phyloP scores from a whole-genome alignment of 2,329 filamentous ascomycete species.

The Diaporthe caulivora region DNA sequence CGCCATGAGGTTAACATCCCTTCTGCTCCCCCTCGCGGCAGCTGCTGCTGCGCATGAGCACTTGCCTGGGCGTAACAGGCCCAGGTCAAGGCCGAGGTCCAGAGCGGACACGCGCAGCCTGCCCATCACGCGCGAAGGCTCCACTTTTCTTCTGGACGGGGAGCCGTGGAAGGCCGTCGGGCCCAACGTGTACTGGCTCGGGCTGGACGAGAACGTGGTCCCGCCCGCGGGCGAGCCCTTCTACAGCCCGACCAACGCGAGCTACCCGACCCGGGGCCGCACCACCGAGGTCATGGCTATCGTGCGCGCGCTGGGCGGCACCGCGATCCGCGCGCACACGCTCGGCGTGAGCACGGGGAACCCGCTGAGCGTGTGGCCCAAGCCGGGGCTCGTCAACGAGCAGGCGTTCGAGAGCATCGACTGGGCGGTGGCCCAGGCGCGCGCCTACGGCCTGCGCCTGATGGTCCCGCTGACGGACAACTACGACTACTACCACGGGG shows the following conservation, averaged over 20 bases:
- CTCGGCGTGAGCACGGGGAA: slow-evolving; percentile 61
- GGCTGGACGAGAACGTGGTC: slow-evolving; percentile 62
- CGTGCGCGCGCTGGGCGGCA: slow-evolving; percentile 58
- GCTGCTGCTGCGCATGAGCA: background rate
- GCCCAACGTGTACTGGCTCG: slow-evolving; percentile 64
- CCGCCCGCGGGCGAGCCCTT: slow-evolving; percentile 58
- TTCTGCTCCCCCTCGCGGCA: slow-evolving; percentile 6
- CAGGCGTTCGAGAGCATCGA: slow-evolving; percentile 59
- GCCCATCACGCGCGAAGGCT: slow-evolving; percentile 52
- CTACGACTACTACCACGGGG: slow-evolving; percentile 64
- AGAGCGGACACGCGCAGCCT: slow-evolving; percentile 38
- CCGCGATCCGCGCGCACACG: slow-evolving; percentile 59
- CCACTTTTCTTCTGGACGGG: slow-evolving; percentile 51
- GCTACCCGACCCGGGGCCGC: slow-evolving; percentile 60
- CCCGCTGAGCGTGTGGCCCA: slow-evolving; percentile 59
- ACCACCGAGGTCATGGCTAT: slow-evolving; percentile 60
- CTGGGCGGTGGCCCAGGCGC: slow-evolving; percentile 61
- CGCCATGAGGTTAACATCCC: background rate
- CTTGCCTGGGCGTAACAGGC: background rate
- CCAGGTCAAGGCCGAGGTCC: background rate
- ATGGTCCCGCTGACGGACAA: slow-evolving; percentile 61
- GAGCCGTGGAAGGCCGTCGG: slow-evolving; percentile 59
- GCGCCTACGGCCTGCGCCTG: slow-evolving; percentile 57
- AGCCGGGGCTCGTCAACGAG: slow-evolving; percentile 54
- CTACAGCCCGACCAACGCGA: slow-evolving; percentile 56